Percentiles rank a stretch among this genome's conserved stretches.
Conservation (phyloP, 176 grass and related monocot genomes). For the Saccharum spontaneum region DNA sequence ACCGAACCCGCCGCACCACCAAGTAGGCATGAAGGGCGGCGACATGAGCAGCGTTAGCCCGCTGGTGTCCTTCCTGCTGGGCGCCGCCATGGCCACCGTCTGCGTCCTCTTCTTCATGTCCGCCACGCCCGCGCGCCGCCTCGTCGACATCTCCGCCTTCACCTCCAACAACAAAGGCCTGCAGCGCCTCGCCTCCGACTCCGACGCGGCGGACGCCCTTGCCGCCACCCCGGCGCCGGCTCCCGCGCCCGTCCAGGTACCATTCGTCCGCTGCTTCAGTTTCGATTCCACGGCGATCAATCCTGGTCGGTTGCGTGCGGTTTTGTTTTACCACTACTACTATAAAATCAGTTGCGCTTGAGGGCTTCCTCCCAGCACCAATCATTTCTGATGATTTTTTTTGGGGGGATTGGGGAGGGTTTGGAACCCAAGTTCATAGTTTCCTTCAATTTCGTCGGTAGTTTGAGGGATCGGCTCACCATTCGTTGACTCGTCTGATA, state of each 20-base stretch:
- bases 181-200: not conserved
- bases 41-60: constrained; percentile 55
- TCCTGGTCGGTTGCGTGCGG: too few relatives aligned
- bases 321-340: too few relatives aligned
- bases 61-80: constrained; percentile 65
- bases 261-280: too few relatives aligned
- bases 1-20: too few relatives aligned
- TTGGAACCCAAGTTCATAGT: too few relatives aligned
- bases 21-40: constrained; percentile 42
- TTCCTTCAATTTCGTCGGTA: too few relatives aligned
- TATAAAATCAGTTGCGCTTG: too few relatives aligned
- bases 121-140: constrained; percentile 38
- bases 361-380: too few relatives aligned
- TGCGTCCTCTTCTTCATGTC: constrained; percentile 77
- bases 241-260: constrained; percentile 35
- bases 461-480: too few relatives aligned
- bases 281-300: too few relatives aligned
- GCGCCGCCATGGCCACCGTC: constrained; percentile 78
- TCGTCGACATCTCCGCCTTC: constrained; percentile 41
- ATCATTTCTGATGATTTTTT: too few relatives aligned
- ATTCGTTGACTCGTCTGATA: not conserved
- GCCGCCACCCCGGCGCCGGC: not conserved
- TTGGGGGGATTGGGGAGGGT: too few relatives aligned
- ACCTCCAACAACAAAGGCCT: not conserved
- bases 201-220: not conserved